Conservation (phyloP, 1,139 yeast genomes). For the Yamadazyma oceani region DNA sequence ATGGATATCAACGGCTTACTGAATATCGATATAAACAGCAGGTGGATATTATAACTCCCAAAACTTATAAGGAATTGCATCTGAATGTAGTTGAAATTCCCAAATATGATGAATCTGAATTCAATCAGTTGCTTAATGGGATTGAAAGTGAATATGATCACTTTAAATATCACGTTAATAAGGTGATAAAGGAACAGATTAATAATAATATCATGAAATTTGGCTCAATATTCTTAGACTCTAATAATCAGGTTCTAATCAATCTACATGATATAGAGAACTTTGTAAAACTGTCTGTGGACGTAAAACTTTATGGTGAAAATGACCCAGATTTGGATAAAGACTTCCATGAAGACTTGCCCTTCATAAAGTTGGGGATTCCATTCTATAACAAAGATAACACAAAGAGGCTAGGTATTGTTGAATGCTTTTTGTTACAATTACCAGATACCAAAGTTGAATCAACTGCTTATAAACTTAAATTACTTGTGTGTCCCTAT, state of each 20-base stretch:
- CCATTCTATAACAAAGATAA: slow-evolving; percentile 29
- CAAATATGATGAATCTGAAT: slow-evolving; percentile 35
- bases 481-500: slow-evolving; percentile 5
- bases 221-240: slow-evolving; percentile 25
- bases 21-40: slow-evolving; percentile 20
- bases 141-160: slow-evolving; percentile 41
- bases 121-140: slow-evolving; percentile 33
- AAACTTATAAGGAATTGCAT: slow-evolving; percentile 6
- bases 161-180: slow-evolving; percentile 30
- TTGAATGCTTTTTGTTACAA: slow-evolving; percentile 33
- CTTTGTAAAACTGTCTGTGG: slow-evolving; percentile 22
- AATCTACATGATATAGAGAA: slow-evolving; percentile 30
- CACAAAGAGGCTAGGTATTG: slow-evolving; percentile 28
- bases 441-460: slow-evolving; percentile 13
- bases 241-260: slow-evolving; percentile 19
- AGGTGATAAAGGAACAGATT: slow-evolving; percentile 26
- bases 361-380: slow-evolving; percentile 35
- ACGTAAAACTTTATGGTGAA: slow-evolving; percentile 5
- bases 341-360: slow-evolving; percentile 11
- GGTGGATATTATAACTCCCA: slow-evolving; percentile 12
- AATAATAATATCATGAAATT: slow-evolving; percentile 25
- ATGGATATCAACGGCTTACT: slow-evolving; percentile 14
- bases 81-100: slow-evolving; percentile 21
- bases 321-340: slow-evolving; percentile 7
- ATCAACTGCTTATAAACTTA: slow-evolving; percentile 6